Evolutionary conservation across 805 yeast species (phyloP).

Genomic region (Zygotorulaspora sp.): DNA sequence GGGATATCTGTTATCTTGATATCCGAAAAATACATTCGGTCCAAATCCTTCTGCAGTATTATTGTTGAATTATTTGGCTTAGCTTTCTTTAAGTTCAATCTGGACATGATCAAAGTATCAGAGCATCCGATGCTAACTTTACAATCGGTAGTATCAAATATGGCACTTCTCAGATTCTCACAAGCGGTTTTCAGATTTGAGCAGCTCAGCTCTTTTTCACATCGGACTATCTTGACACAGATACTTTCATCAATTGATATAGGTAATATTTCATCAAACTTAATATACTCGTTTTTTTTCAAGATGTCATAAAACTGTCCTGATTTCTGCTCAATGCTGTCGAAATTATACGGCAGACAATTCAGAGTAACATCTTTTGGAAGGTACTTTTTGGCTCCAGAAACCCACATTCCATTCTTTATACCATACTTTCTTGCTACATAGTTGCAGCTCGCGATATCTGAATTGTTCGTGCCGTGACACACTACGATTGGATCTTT

Average conservation of each 20-base stretch:
- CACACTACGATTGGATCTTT: slow-evolving; percentile 59
- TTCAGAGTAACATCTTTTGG: slow-evolving; percentile 48
- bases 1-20: slow-evolving; percentile 46
- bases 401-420: slow-evolving; percentile 86
- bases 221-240: slow-evolving; percentile 19
- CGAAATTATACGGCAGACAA: slow-evolving; percentile 68
- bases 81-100: slow-evolving; percentile 64
- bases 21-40: slow-evolving; percentile 34
- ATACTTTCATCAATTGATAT: slow-evolving; percentile 91
- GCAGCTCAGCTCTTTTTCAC: slow-evolving; percentile 1
- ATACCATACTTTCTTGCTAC: slow-evolving; percentile 77
- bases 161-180: slow-evolving; percentile 36
- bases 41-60: slow-evolving; percentile 36
- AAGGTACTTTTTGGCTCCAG: slow-evolving; percentile 58
- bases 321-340: slow-evolving; percentile 63
- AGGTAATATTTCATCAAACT: slow-evolving; percentile 56
- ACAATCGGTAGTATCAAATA: slow-evolving; percentile 50
- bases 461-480: slow-evolving; percentile 51
- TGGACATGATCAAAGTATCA: slow-evolving; percentile 68
- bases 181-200: slow-evolving; percentile 21
- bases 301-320: slow-evolving; percentile 59
- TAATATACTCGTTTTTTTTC: slow-evolving; percentile 8
- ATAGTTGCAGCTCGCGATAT: slow-evolving; percentile 89
- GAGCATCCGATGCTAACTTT: slow-evolving; percentile 80
- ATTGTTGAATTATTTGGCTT: slow-evolving; percentile 70